phyloP scores from a whole-genome alignment of 169 alveolate species.

The Cryptosporidium muris region DNA sequence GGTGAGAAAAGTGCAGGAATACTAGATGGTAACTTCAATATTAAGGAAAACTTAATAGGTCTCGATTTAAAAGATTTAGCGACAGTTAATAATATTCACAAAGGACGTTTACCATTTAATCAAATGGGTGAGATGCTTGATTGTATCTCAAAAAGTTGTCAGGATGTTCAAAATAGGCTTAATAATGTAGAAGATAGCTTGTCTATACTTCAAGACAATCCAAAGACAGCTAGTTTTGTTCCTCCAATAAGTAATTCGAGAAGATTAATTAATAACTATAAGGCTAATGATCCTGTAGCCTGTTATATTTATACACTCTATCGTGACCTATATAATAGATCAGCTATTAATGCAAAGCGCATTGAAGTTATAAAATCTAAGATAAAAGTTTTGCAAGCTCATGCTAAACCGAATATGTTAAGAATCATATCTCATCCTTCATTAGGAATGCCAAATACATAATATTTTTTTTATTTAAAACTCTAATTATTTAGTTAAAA shows the following conservation, averaged over 20 bases:
- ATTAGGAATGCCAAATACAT: slow-evolving; percentile 17
- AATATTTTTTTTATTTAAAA: not conserved
- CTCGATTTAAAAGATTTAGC: slow-evolving; percentile 59
- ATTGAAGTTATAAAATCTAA: slow-evolving; percentile 68
- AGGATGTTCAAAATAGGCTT: slow-evolving; percentile 64
- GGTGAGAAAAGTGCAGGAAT: not conserved
- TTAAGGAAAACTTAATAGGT: slow-evolving; percentile 35
- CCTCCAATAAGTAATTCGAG: slow-evolving; percentile 62
- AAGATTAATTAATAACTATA: slow-evolving; percentile 38
- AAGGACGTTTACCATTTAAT: slow-evolving; percentile 48
- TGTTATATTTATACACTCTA: slow-evolving; percentile 43
- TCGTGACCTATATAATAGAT: slow-evolving; percentile 51
- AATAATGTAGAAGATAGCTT: slow-evolving; percentile 31
- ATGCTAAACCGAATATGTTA: slow-evolving; percentile 61
- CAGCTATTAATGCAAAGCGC: slow-evolving; percentile 61
- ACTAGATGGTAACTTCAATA: not conserved
- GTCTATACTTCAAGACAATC: slow-evolving; percentile 30
- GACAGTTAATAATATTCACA: slow-evolving; percentile 11
- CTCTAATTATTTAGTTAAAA: not conserved
- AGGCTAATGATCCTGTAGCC: slow-evolving; percentile 64
- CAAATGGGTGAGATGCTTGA: slow-evolving; percentile 70
- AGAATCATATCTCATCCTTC: slow-evolving; percentile 59
- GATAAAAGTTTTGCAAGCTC: slow-evolving; percentile 46
- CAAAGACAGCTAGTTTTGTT: slow-evolving; percentile 44
- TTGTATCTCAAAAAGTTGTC: slow-evolving; percentile 58